Evolutionary conservation across 2,329 filamentous ascomycete genomes (phyloP).

Genomic region (Phyllosticta paracitricarpa): DNA sequence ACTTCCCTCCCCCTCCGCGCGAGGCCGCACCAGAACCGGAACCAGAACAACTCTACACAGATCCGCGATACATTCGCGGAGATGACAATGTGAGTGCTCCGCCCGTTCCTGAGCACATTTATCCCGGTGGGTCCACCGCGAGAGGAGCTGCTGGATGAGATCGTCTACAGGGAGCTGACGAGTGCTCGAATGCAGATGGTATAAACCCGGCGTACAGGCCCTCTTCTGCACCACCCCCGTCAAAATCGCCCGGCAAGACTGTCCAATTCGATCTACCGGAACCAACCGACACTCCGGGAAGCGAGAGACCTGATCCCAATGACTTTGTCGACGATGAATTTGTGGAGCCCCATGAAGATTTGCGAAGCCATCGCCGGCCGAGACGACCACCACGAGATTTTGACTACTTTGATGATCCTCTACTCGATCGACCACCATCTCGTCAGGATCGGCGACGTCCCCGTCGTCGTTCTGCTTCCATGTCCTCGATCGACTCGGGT

Average conservation of each 20-base stretch:
- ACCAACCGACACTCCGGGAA: constrained; percentile 2
- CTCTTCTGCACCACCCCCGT: constrained; percentile 13
- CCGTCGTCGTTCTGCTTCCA: not conserved
- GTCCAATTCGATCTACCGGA: constrained; percentile 31
- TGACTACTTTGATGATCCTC: constrained; percentile 21
- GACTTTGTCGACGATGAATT: constrained; percentile 7
- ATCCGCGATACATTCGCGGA: constrained; percentile 26
- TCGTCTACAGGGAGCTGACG: constrained; percentile 14
- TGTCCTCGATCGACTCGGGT: constrained; percentile 19
- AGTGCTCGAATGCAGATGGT: constrained; percentile 13
- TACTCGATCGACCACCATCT: constrained; percentile 23
- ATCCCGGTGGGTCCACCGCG: constrained; percentile 27
- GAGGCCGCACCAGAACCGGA: constrained; percentile 16
- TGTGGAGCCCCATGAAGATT: constrained; percentile 4
- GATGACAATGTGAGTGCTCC: constrained; percentile 43
- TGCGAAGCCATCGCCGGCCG: constrained; percentile 8
- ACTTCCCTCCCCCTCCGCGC: constrained; percentile 21
- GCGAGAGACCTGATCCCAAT: not conserved
- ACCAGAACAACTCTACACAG: constrained; percentile 17
- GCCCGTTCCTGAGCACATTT: constrained; percentile 22
- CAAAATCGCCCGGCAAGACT: constrained; percentile 18
- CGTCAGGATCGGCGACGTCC: not conserved
- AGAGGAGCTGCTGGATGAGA: constrained; percentile 7
- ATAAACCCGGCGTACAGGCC: constrained; percentile 13
- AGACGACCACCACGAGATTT: constrained; percentile 15